phyloP scores from a whole-genome alignment of 768 basidiomycete genomes.

The Podaxis pistillaris region DNA sequence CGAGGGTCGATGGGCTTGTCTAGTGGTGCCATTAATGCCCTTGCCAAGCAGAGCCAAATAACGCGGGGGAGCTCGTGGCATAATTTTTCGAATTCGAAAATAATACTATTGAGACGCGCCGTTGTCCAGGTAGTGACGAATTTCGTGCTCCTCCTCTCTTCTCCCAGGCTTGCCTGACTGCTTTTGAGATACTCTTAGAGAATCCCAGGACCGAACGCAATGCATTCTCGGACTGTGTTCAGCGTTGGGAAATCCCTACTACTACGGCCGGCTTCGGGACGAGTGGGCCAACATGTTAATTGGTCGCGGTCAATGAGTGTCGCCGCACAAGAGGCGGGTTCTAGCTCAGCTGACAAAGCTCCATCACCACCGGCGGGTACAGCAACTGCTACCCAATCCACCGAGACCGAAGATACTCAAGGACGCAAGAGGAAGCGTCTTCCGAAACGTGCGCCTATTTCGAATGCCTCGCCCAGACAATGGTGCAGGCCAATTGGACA shows the following conservation, averaged over 20 bases:
- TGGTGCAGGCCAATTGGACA: constrained; percentile 64
- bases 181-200: background rate
- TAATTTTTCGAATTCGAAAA: background rate
- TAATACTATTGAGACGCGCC: background rate
- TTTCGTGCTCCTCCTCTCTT: background rate
- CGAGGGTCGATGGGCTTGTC: background rate
- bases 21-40: background rate
- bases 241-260: background rate
- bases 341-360: background rate
- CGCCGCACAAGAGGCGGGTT: background rate
- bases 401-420: constrained; percentile 21
- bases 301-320: constrained; percentile 7
- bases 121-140: background rate
- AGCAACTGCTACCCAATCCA: background rate
- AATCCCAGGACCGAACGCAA: background rate
- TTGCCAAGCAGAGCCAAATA: constrained; percentile 15
- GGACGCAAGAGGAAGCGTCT: constrained; percentile 25
- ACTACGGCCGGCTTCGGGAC: constrained; percentile 5
- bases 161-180: background rate
- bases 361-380: constrained; percentile 4
- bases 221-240: background rate
- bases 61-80: background rate
- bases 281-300: background rate
- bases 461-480: constrained; percentile 47
- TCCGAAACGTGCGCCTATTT: constrained; percentile 49